These are phyloP conservation scores for Beauveria brongniartii DNA, from an alignment of 2,329 filamentous ascomycete species.

Conservation along the genomic window DNA sequence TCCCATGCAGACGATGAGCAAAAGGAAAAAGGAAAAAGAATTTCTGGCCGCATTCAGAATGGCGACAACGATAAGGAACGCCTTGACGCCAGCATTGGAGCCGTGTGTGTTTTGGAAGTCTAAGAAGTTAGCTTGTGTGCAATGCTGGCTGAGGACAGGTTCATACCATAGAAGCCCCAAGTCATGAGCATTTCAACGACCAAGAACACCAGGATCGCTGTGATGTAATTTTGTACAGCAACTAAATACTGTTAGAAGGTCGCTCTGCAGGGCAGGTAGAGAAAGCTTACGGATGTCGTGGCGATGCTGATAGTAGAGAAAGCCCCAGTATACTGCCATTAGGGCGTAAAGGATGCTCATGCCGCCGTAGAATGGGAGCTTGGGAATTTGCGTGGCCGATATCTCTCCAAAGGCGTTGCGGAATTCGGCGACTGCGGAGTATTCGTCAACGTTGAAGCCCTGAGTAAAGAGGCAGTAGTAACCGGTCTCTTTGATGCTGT, in stretches of 20 bases:
- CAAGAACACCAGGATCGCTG: constrained; percentile 87
- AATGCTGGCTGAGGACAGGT: not conserved
- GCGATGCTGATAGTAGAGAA: constrained; percentile 90
- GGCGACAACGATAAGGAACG: constrained; percentile 83
- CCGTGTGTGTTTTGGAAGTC: constrained; percentile 92
- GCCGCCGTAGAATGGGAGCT: constrained; percentile 92
- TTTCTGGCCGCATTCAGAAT: constrained; percentile 89
- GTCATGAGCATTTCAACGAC: constrained; percentile 97
- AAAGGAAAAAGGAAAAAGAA: constrained; percentile 95
- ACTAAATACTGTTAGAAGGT: constrained; percentile 43
- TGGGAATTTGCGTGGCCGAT: constrained; percentile 89
- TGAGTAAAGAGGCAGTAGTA: constrained; percentile 91
- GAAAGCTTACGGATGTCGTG: constrained; percentile 70
- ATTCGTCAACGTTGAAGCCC: constrained; percentile 59
- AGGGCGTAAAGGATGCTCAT: constrained; percentile 91
- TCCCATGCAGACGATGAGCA: constrained; percentile 98
- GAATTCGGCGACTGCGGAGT: constrained; percentile 79
- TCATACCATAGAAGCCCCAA: constrained; percentile 87
- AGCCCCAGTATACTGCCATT: constrained; percentile 77
- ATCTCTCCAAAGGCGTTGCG: constrained; percentile 95
- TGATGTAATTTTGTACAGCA: constrained; percentile 98
- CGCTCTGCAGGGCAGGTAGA: not conserved
- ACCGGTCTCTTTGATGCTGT: constrained; percentile 79
- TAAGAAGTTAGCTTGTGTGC: constrained; percentile 26
- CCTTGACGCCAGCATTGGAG: constrained; percentile 67